Evolutionary conservation across 306 rosid genomes (phyloP), one percentile per base, ranked within the genome.

Genomic region (Abrus pulchellus): DNA sequence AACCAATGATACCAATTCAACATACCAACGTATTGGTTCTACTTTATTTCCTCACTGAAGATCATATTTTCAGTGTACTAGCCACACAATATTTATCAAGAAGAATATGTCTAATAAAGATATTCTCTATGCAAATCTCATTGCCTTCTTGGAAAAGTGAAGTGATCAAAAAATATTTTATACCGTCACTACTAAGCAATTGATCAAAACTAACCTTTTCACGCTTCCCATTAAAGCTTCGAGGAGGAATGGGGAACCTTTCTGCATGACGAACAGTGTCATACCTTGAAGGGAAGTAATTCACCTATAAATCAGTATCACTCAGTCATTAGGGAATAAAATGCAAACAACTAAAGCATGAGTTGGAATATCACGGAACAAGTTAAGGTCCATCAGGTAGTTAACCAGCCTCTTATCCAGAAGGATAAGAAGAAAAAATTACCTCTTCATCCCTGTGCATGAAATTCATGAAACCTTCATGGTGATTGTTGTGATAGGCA

Each of bases 401-500:
- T 47, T 75, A 20, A 61, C 36, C 36, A 8, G 4, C 11, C 3
- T 49, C 70, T 20, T 59, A 60, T 61, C 33, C 9, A 48, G 49
- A 77, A 68, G 13, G 41, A 45, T 34, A 28, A n/a, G 7, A 45
- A 32, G n/a, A 9, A 47, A 7, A 40, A 54, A 41, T 76, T 34
- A 83, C 85, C 98, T 91, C 98, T 82, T 91, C 98, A 63, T 93
- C 94, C 80, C 97, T 90, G 86, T 91, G 94, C 91, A 91, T 91
- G 87, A 89, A 90, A 83, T 93, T 93, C 97, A 93, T 93, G 82
- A 88, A 77, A 82, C 98, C 97, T 0, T 91, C 94, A 54, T 93
- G 89, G 87, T 93, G 98, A 73, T 91, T 91, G 88, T 91, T 93
- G 88, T 91, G 94, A 83, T 91, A 93, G 56, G 93, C 87, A 79